phyloP scores from a whole-genome alignment of 1,284 basidiomycete genomes.

The Leucoagaricus sp. region DNA sequence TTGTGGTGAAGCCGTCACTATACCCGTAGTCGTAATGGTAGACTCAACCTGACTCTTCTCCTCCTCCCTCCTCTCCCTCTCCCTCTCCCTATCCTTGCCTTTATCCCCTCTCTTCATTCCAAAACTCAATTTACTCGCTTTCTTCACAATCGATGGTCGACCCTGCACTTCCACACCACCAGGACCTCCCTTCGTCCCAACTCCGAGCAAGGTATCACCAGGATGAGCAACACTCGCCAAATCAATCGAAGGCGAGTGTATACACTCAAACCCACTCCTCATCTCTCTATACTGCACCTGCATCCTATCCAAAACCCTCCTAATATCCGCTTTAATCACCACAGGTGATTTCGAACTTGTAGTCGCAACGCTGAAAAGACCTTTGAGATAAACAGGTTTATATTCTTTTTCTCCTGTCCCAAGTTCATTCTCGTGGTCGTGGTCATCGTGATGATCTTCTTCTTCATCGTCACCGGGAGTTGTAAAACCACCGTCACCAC shows the following conservation, averaged over 20 bases:
- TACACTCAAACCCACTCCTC: slow-evolving; percentile 93
- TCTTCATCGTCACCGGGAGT: slow-evolving; percentile 21
- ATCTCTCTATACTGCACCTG: slow-evolving; percentile 93
- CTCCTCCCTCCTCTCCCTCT: slow-evolving; percentile 42
- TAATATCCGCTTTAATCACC: slow-evolving; percentile 83
- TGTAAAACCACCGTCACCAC: slow-evolving; percentile 5
- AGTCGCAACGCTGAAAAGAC: slow-evolving; percentile 91
- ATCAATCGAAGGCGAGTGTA: slow-evolving; percentile 93
- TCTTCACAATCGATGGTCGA: slow-evolving; percentile 63
- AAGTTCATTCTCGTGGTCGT: slow-evolving; percentile 41
- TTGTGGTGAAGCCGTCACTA: too few species aligned
- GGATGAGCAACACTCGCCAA: slow-evolving; percentile 70
- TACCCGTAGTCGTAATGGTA: slow-evolving; percentile 11
- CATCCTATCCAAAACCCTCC: slow-evolving; percentile 88
- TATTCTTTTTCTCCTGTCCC: slow-evolving; percentile 81
- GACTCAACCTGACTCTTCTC: slow-evolving; percentile 18
- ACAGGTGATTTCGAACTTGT: slow-evolving; percentile 89
- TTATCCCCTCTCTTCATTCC: slow-evolving; percentile 44
- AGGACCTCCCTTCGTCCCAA: slow-evolving; percentile 30
- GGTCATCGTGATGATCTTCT: slow-evolving; percentile 39
- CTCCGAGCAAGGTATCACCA: slow-evolving; percentile 17
- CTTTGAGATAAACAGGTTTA: slow-evolving; percentile 89
- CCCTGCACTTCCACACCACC: slow-evolving; percentile 21
- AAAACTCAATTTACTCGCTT: slow-evolving; percentile 77
- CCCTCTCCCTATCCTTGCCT: slow-evolving; percentile 34